Evolutionary conservation across 768 basidiomycete genomes (phyloP).

Genomic region (Amanita rubescens): DNA sequence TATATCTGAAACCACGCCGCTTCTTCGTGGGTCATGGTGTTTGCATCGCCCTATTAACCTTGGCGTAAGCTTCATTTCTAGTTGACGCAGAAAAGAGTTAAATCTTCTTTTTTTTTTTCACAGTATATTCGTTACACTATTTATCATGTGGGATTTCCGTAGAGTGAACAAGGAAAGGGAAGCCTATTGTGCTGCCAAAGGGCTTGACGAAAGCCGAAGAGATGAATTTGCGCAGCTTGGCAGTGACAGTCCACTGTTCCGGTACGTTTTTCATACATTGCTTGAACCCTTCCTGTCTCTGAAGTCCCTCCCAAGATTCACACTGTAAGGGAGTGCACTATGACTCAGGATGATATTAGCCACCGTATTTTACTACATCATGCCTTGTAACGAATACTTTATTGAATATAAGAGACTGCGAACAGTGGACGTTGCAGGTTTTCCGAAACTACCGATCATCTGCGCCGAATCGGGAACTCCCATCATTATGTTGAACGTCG

Average conservation of each 20-base stretch:
- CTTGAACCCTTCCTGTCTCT: not conserved
- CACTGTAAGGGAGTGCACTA: too few species aligned
- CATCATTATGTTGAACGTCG: conserved; percentile 1
- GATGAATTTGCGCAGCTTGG: conserved; percentile 42
- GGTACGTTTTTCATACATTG: conserved; percentile 22
- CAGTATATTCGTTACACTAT: conserved; percentile 28
- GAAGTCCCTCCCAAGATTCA: not conserved
- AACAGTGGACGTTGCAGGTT: too few species aligned
- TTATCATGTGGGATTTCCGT: conserved; percentile 43
- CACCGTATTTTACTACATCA: too few species aligned
- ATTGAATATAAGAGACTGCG: too few species aligned
- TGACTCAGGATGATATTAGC: too few species aligned
- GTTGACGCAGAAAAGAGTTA: not conserved
- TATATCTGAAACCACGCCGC: conserved; percentile 29
- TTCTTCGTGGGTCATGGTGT: conserved; percentile 32
- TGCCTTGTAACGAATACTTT: too few species aligned
- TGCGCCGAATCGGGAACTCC: too few species aligned
- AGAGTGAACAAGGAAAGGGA: conserved; percentile 44
- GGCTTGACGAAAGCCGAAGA: conserved; percentile 31
- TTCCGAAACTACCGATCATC: too few species aligned
- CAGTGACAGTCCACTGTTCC: conserved; percentile 49
- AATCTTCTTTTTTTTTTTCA: not conserved
- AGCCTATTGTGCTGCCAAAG: conserved; percentile 32
- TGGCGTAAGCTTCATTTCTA: conserved; percentile 22
- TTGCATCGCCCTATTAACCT: conserved; percentile 21